Evolutionary conservation across 495 filamentous ascomycete species (phyloP), one percentile per base, ranked within the genome.

Genomic region (Podospora pseudopauciseta): DNA sequence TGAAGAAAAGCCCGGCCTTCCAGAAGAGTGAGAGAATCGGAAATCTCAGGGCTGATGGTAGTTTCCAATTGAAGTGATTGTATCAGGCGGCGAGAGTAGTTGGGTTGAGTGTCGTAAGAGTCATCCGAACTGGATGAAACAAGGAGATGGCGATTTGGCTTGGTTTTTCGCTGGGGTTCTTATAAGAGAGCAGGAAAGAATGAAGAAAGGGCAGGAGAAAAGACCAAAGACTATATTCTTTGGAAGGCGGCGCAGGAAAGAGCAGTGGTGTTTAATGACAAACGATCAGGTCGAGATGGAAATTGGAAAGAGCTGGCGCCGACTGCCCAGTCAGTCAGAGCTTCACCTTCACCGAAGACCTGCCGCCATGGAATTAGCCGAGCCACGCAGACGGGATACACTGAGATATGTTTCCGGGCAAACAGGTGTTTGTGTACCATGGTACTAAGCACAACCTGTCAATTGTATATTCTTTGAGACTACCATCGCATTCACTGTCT

Each of bases 91-190:
- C 23, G 23, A 23, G 23, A 23, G 64, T 34, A 65, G 67, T 70
- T 70, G 65, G 68, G 65, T 67, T 54, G 55, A 30, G 68, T 53
- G 68, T 65, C 39, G 62, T 64, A 61, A 23, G 68, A 60, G 68
- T 65, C 63, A 69, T 60, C 54, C 11, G 18, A 30, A 30, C 39
- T 49, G 9, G 39, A 49, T 49, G 39, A 49, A 49, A 49, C 39
- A 16, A 16, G 39, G 39, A 49, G 13, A 49, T 49, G 39, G 39
- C 39, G 39, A 49, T 11, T 49, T 49, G 39, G 13, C 2, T 13
- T 49, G 39, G 15, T 4, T 49, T 49, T 49, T 49, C 5, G 13
- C 39, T 49, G 39, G 13, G 11, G 0, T 18, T 49, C 39, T 49
- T 49, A 49, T 13, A 49, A 13, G 39, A 49, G 39, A 16, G 9